Conservation (phyloP, 169 alveolate species). For the Hammondia hammondi region DNA sequence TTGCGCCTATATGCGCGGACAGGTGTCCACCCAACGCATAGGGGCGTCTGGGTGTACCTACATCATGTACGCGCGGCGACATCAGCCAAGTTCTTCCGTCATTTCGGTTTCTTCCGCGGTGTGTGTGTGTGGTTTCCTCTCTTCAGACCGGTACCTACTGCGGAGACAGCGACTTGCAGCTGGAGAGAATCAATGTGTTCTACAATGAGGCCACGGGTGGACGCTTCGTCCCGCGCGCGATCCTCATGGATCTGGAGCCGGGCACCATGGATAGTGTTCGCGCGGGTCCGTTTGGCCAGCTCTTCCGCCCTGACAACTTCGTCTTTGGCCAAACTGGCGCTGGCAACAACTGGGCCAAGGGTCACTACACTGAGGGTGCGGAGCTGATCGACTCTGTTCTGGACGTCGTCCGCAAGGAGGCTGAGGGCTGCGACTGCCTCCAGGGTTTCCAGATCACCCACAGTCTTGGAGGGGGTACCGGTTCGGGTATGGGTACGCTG, state of each 20-base stretch:
- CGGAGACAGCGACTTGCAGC: conserved; percentile 89
- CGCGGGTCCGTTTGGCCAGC: conserved; percentile 92
- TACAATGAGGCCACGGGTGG: conserved; percentile 98
- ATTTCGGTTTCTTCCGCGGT: neutral
- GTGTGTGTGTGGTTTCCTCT: neutral
- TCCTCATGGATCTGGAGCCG: conserved; percentile 98
- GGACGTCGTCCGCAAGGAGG: conserved; percentile 98
- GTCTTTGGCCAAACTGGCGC: conserved; percentile 99
- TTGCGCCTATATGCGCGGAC: too few relatives aligned
- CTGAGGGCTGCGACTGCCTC: conserved; percentile 98
- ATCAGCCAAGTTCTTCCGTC: too few relatives aligned
- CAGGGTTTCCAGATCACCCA: conserved; percentile 98
- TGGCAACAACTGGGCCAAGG: conserved; percentile 99
- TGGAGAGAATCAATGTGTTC: conserved; percentile 91
- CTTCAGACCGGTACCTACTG: conserved; percentile 83
- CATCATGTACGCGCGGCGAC: too few relatives aligned
- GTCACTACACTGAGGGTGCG: conserved; percentile 99
- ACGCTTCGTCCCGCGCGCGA: conserved; percentile 98
- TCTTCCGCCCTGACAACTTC: conserved; percentile 98
- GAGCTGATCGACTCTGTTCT: conserved; percentile 97
- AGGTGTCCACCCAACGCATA: too few relatives aligned
- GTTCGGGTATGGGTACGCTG: conserved; percentile 99
- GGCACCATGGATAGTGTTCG: conserved; percentile 98
- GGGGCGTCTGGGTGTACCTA: too few relatives aligned
- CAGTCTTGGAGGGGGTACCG: conserved; percentile 99